Conservation (phyloP, 192 early-diverging fungal genomes). For the Coemansia umbellata region DNA sequence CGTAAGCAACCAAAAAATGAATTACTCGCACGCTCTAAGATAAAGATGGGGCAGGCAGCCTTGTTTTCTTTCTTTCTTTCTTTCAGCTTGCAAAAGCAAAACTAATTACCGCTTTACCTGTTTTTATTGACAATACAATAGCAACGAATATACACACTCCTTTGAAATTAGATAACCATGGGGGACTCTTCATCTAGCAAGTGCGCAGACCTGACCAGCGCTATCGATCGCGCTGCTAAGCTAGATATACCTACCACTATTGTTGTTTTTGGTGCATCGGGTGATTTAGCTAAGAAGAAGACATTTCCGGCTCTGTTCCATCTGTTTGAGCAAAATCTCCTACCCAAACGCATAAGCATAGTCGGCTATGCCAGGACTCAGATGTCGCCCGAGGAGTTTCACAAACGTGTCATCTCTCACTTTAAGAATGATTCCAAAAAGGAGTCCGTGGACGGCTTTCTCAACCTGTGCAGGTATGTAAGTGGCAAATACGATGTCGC, state of each 20-base stretch:
- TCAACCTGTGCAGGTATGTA: conserved; percentile 70
- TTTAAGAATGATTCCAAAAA: conserved; percentile 35
- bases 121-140: background rate
- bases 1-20: no score
- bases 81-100: background rate
- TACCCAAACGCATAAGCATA: conserved; percentile 71
- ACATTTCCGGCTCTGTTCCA: conserved; percentile 94
- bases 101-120: background rate
- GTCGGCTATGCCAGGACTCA: conserved; percentile 91
- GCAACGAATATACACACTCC: background rate
- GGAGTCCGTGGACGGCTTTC: conserved; percentile 57
- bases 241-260: conserved; percentile 36
- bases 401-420: conserved; percentile 63
- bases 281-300: conserved; percentile 96
- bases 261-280: conserved; percentile 80
- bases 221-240: conserved; percentile 37
- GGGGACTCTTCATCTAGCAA: background rate
- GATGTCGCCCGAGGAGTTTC: conserved; percentile 71
- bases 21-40: no score
- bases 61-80: background rate
- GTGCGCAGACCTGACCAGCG: conserved; percentile 9
- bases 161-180: no score
- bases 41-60: background rate
- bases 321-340: conserved; percentile 75
- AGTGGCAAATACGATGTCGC: conserved; percentile 82